Conservation (phyloP, 2,329 filamentous ascomycete genomes). For the Sphaerulina musiva region DNA sequence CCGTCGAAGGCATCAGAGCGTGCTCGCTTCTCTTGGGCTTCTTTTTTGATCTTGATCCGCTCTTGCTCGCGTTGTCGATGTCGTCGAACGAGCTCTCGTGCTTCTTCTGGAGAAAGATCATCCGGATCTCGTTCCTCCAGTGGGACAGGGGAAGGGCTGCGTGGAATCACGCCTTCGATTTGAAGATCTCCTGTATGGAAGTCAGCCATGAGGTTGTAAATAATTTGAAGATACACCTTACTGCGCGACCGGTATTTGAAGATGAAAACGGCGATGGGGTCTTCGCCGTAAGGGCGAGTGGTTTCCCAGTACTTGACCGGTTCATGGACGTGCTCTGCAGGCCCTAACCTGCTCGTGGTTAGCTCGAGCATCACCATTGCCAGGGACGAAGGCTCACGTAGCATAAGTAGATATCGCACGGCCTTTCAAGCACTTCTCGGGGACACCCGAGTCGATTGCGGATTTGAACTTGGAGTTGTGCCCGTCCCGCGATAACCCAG, state of each 20-base stretch:
- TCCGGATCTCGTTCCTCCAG: constrained; percentile 27
- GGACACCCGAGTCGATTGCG: constrained; percentile 3
- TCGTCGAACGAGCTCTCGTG: constrained; percentile 21
- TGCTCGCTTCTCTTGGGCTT: constrained; percentile 22
- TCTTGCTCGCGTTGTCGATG: constrained; percentile 7
- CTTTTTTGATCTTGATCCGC: constrained; percentile 10
- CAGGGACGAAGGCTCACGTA: constrained; percentile 14
- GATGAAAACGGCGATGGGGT: constrained; percentile 18
- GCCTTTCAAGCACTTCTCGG: constrained; percentile 28
- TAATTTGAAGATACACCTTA: constrained; percentile 8
- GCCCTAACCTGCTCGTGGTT: constrained; percentile 6
- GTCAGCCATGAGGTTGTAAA: not conserved
- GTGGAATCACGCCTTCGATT: constrained; percentile 26
- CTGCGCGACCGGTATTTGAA: constrained; percentile 29
- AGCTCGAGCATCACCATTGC: too few relatives aligned
- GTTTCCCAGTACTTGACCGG: not conserved
- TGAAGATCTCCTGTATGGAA: constrained; percentile 24
- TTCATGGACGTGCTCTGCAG: not conserved
- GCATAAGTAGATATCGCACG: constrained; percentile 24
- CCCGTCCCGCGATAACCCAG: not conserved
- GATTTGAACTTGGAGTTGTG: not conserved
- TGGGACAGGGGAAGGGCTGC: constrained; percentile 23
- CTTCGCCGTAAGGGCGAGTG: constrained; percentile 16
- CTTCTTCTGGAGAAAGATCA: constrained; percentile 22
- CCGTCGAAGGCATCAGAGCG: constrained; percentile 13